A percentile compares a stretch with the other conserved stretches of the same genome.
These are phyloP conservation scores for Globisporangium mamillatum DNA, from an alignment of 352 stramenopile species.

Conservation along the genomic window DNA sequence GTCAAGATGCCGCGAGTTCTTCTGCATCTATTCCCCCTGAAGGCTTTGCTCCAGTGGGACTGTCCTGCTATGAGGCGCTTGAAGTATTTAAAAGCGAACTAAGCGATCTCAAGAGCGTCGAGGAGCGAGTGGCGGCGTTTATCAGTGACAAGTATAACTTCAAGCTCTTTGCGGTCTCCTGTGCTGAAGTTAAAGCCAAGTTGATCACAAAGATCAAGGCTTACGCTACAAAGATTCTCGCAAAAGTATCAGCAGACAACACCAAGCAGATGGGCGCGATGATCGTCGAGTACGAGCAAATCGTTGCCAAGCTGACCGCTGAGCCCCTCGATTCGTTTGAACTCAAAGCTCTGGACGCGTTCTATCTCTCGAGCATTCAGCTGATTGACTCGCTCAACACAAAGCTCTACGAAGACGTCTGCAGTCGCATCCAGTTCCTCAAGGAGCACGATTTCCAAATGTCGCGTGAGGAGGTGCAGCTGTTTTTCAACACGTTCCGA, in stretches of 20 bases:
- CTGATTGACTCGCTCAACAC: slow-evolving; percentile 67
- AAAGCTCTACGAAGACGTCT: slow-evolving; percentile 78
- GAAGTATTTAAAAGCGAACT: slow-evolving; percentile 51
- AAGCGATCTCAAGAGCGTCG: slow-evolving; percentile 40
- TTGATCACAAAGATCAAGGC: slow-evolving; percentile 72
- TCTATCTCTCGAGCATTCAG: slow-evolving; percentile 73
- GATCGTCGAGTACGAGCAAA: slow-evolving; percentile 85
- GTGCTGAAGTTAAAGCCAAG: slow-evolving; percentile 85
- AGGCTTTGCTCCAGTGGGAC: background rate
- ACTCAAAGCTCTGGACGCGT: slow-evolving; percentile 86
- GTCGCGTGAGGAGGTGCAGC: slow-evolving; percentile 86
- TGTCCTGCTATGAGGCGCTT: slow-evolving; percentile 45
- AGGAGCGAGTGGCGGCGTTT: slow-evolving; percentile 36
- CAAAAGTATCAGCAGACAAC: slow-evolving; percentile 86
- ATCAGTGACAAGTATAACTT: slow-evolving; percentile 90
- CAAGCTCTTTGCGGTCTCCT: slow-evolving; percentile 87
- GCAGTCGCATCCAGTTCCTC: slow-evolving; percentile 82
- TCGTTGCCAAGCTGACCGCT: slow-evolving; percentile 81
- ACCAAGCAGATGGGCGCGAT: slow-evolving; percentile 82
- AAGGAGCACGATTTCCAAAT: slow-evolving; percentile 87
- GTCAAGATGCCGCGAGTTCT: slow-evolving; percentile 8
- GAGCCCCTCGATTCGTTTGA: slow-evolving; percentile 90
- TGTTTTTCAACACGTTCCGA: slow-evolving; percentile 88
- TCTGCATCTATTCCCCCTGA: background rate
- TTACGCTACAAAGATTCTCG: slow-evolving; percentile 65